A percentile compares a stretch with the other conserved stretches of the same genome.
Conservation (phyloP, 2,329 filamentous ascomycete genomes). For the Mycosphaerella arachidis region DNA sequence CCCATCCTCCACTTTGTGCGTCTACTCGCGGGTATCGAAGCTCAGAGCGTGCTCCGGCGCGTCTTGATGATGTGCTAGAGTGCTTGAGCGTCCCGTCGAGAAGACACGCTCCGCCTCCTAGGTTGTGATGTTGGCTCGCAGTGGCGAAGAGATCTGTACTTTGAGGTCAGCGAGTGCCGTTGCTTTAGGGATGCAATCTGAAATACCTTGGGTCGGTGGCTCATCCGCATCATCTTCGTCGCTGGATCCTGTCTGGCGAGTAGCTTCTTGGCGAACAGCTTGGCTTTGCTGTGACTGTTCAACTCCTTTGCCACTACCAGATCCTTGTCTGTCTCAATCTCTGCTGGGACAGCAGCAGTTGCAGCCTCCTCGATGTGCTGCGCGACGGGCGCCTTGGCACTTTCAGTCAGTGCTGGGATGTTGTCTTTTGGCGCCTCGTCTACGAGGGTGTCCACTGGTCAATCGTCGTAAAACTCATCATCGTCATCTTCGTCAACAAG, state of each 20-base stretch:
- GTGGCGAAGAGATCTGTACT: constrained; percentile 25
- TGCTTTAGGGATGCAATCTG: background rate
- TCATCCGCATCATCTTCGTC: constrained; percentile 19
- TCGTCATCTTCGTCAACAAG: constrained; percentile 73
- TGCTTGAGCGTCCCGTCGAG: background rate
- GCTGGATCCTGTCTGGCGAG: constrained; percentile 17
- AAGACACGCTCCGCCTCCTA: background rate
- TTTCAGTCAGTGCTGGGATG: constrained; percentile 40
- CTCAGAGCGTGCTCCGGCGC: background rate
- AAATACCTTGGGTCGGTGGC: constrained; percentile 26
- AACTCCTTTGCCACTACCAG: constrained; percentile 7
- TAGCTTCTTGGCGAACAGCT: constrained; percentile 19
- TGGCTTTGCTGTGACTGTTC: constrained; percentile 7
- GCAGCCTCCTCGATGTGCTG: constrained; percentile 31
- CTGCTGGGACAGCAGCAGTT: constrained; percentile 28
- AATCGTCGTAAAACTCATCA: constrained; percentile 88
- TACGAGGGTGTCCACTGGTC: constrained; percentile 65
- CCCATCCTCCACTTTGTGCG: background rate
- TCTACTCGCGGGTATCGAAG: background rate
- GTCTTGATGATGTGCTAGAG: background rate
- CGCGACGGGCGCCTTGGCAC: constrained; percentile 53
- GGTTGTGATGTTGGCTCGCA: constrained; percentile 22
- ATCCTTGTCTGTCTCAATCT: constrained; percentile 14
- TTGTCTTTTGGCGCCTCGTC: constrained; percentile 70
- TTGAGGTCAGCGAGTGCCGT: constrained; percentile 8